Conservation (phyloP, 495 filamentous ascomycete species). For the Trichoderma parareesei region DNA sequence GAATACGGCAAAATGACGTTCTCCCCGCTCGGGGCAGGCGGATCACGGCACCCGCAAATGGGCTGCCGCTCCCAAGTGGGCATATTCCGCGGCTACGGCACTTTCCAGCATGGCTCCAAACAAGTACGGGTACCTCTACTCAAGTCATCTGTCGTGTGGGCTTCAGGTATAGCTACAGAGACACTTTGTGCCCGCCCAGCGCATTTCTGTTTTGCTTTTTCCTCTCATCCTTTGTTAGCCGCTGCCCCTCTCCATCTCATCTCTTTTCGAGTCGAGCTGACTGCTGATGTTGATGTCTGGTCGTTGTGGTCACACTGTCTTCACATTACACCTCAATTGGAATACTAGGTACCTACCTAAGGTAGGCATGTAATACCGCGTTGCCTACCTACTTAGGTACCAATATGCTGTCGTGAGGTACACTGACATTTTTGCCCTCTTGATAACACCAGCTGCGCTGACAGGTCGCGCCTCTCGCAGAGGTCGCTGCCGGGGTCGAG, state of each 20-base stretch:
- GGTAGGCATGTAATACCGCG: too few species aligned
- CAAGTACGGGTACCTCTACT: neutral
- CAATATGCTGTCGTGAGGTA: neutral
- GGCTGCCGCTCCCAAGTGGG: neutral
- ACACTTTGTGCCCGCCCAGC: neutral
- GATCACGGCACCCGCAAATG: constrained; percentile 1
- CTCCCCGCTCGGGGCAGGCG: constrained; percentile 1
- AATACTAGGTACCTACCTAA: too few species aligned
- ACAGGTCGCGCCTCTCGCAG: neutral
- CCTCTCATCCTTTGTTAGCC: neutral
- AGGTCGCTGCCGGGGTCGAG: neutral
- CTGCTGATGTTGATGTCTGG: neutral
- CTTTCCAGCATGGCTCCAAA: neutral
- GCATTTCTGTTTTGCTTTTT: neutral
- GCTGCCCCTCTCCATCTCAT: constrained; percentile 5
- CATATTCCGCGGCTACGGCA: constrained; percentile 1
- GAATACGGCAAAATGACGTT: constrained; percentile 3
- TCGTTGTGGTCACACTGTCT: too few species aligned
- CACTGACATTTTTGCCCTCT: neutral
- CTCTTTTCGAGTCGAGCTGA: neutral
- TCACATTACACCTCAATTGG: too few species aligned
- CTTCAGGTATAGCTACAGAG: neutral
- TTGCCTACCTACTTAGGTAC: too few species aligned
- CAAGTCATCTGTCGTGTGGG: neutral
- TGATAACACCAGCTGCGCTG: neutral